A percentile compares a stretch with the other conserved stretches of the same genome.
Conservation (phyloP, 2,329 filamentous ascomycete genomes). For the Sphaerulina vaccinii region DNA sequence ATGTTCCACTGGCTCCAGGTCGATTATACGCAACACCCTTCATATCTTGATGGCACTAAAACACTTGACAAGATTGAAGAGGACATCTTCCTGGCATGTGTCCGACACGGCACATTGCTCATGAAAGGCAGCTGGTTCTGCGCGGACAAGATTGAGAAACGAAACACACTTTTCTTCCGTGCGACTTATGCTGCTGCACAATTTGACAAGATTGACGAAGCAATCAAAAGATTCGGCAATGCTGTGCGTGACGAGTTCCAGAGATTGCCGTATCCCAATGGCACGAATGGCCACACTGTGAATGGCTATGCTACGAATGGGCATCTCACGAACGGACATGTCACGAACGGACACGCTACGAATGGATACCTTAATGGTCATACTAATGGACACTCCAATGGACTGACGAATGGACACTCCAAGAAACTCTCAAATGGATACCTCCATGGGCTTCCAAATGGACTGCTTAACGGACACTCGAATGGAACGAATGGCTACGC, state of each 20-base stretch:
- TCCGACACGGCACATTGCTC: constrained; percentile 74
- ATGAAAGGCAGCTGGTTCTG: constrained; percentile 90
- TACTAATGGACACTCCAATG: constrained; percentile 9
- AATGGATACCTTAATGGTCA: constrained; percentile 9
- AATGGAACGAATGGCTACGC: background rate
- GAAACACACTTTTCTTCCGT: constrained; percentile 76
- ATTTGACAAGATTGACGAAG: constrained; percentile 51
- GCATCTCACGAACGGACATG: background rate
- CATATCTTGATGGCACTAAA: constrained; percentile 46
- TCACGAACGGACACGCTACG: constrained; percentile 5
- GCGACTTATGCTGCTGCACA: constrained; percentile 83
- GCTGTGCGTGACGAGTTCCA: constrained; percentile 66
- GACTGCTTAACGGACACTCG: background rate
- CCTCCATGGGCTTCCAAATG: background rate
- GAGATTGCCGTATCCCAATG: constrained; percentile 3
- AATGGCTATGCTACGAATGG: constrained; percentile 14
- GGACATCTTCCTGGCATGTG: constrained; percentile 75
- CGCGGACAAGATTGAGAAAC: constrained; percentile 62
- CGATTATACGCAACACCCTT: constrained; percentile 65
- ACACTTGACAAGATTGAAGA: constrained; percentile 70
- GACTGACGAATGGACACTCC: background rate
- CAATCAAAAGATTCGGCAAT: constrained; percentile 64
- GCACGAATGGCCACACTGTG: background rate
- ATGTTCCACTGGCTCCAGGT: constrained; percentile 91
- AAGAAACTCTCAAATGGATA: background rate